These are phyloP conservation scores for Epichloe uncinata DNA, from an alignment of 2,329 filamentous ascomycete species.

Conservation along the genomic window DNA sequence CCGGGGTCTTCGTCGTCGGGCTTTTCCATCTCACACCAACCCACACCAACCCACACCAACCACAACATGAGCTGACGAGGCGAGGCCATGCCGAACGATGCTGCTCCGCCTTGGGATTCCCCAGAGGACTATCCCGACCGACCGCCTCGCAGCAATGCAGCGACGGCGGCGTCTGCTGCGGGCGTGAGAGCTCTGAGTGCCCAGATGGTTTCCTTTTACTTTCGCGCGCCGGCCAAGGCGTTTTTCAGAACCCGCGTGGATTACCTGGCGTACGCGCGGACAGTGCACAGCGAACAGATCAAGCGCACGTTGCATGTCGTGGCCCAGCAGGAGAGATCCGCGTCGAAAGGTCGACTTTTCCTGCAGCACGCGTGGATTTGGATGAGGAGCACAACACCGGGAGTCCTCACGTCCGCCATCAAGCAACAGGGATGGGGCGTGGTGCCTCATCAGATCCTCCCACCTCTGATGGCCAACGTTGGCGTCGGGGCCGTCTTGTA, in stretches of 20 bases:
- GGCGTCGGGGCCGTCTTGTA: slow-evolving; percentile 63
- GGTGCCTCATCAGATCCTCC: slow-evolving; percentile 63
- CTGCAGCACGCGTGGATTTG: slow-evolving; percentile 32
- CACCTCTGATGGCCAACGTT: slow-evolving; percentile 61
- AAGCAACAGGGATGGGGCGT: slow-evolving; percentile 59
- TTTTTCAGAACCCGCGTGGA: slow-evolving; percentile 88
- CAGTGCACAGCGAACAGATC: slow-evolving; percentile 34
- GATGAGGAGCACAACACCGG: slow-evolving; percentile 53
- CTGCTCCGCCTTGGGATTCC: slow-evolving; percentile 13
- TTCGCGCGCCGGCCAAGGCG: slow-evolving; percentile 78
- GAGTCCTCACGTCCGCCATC: slow-evolving; percentile 54
- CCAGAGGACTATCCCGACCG: slow-evolving; percentile 30
- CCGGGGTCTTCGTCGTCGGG: too few species aligned
- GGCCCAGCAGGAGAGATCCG: slow-evolving; percentile 18
- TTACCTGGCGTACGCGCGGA: slow-evolving; percentile 51
- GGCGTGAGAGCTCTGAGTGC: slow-evolving; percentile 72
- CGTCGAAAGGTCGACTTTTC: slow-evolving; percentile 19
- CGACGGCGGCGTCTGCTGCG: slow-evolving; percentile 69
- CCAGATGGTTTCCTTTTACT: slow-evolving; percentile 80
- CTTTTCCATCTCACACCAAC: too few species aligned
- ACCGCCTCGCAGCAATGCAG: slow-evolving; percentile 38
- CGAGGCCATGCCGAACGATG: slow-evolving; percentile 23
- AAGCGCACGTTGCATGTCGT: slow-evolving; percentile 23
- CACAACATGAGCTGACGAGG: slow-evolving; percentile 16
- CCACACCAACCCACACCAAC: too few species aligned